Evolutionary conservation across 2,329 filamentous ascomycete genomes (phyloP), one percentile per base, ranked within the genome.

Genomic region (Fonsecaea erecta): DNA sequence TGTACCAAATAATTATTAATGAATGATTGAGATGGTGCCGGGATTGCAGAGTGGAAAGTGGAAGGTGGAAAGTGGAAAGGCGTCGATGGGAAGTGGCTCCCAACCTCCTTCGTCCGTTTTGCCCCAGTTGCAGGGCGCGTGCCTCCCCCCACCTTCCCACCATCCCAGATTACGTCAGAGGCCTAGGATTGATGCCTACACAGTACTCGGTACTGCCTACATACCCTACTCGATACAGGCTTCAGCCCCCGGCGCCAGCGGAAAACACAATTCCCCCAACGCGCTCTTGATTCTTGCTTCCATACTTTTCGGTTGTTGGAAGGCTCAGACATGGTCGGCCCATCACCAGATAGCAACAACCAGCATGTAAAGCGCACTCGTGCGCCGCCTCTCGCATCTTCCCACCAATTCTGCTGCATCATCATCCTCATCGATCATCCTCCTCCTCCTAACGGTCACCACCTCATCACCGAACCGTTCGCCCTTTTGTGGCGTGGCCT

Each of bases 401-500:
- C 18, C 24, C 12, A 46, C 40, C 18, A 48, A 24, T 2, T 18
- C 9, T 48, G 6, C 40, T 21, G 43, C n/a, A 46, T 21, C 43
- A 48, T 12, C n/a, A 18, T 12, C 21, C 18, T 12, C 35, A 21
- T 16, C n/a, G n/a, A n/a, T n/a, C n/a, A n/a, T n/a, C n/a, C n/a
- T n/a, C n/a, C n/a, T n/a, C n/a, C n/a, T n/a, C n/a, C n/a, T n/a
- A n/a, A n/a, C n/a, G n/a, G n/a, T n/a, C n/a, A n/a, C n/a, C n/a
- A n/a, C 43, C 18, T 43, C 43, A 24, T 48, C 43, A 48, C 12
- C 32, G 32, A 48, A 48, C 43, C n/a, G n/a, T 48, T 48, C 43
- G 48, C 26, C 26, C 7, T 8, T 43, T 26, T 59, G 46, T 52
- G 34, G 56, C 54, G 55, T 53, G 48, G 56, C 32, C 55, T 60